Base-by-base conservation (phyloP, 2,329 filamentous ascomycete species). In the Fusarium subglutinans region DNA sequence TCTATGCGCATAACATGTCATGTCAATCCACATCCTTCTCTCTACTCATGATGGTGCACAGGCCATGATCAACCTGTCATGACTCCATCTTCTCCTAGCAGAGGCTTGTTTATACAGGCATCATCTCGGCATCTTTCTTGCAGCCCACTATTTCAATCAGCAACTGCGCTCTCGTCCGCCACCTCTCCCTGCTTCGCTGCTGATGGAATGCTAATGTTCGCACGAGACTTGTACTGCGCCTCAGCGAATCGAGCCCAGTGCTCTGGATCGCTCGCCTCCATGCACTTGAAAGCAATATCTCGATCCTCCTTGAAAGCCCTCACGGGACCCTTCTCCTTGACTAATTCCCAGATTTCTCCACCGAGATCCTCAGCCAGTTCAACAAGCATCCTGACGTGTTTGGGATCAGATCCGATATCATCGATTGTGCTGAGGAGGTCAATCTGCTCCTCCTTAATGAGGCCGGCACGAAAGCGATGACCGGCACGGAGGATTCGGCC, bases 181-280 rank as follows among this genome's bases (percentile, higher is more conserved):
- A 53, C 59, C 60, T 78, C 76, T 37, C 67, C 67, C 12, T 72
- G 74, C 71, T 80, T 78, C 58, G 78, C 75, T 60, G 68, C 67
- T 38, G 73, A 62, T 12, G 80, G 75, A 48, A 82, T 78, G 33
- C 77, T 83, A 26, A 88, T 85, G 74, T 90, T 90, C 17, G 86
- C 87, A 64, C 86, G 83, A 11, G 89, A 87, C 81, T 90, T 90
- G 77, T 88, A 84, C 81, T 91, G 90, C 43, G 87, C 85, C 81
- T 92, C 89, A 30, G 88, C 86, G 78, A 95, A 90, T 13, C 83
- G 82, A 56, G 88, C 87, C 88, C 93, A 90, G 80, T 92, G 87
- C 70, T 90, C 89, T 1, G 91, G 90, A 72, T 94, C 93, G 35
- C 88, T 87, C 10, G 89, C 89, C 24, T 89, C 85, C 72, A 91